phyloP scores from a whole-genome alignment of 1,139 yeast genomes.

The Zygosaccharomyces pseudobailii region DNA sequence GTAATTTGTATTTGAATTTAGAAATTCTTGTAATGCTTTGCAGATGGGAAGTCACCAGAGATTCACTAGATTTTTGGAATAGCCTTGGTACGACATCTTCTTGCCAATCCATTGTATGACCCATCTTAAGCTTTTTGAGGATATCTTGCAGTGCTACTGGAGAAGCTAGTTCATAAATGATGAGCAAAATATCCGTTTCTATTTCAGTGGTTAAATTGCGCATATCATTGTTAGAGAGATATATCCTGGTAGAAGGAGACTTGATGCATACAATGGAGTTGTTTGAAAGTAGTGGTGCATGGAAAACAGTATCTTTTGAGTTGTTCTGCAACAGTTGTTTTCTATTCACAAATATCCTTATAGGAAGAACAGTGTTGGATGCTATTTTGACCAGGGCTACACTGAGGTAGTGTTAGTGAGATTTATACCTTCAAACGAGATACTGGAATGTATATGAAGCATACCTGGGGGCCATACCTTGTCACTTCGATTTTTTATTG shows the following conservation, averaged over 20 bases:
- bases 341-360: conserved; percentile 31
- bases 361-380: conserved; percentile 22
- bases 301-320: conserved; percentile 22
- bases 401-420: conserved; percentile 13
- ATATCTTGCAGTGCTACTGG: conserved; percentile 18
- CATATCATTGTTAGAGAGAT: conserved; percentile 31
- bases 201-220: conserved; percentile 25
- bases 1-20: conserved; percentile 25
- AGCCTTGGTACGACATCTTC: conserved; percentile 16
- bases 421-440: too few relatives aligned
- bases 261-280: conserved; percentile 32
- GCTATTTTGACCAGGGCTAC: conserved; percentile 25
- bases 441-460: not conserved
- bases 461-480: conserved; percentile 12
- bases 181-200: conserved; percentile 24
- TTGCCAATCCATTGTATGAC: conserved; percentile 24
- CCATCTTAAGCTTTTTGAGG: conserved; percentile 27
- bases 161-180: conserved; percentile 29
- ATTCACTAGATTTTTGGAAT: conserved; percentile 6
- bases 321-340: conserved; percentile 24
- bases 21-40: conserved; percentile 23
- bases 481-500: not conserved
- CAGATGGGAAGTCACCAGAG: conserved; percentile 16
- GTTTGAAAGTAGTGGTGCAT: conserved; percentile 33
- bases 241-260: conserved; percentile 28